These are phyloP conservation scores for Xylogone sp. DNA, from an alignment of 2,329 filamentous ascomycete species.

Conservation along the genomic window DNA sequence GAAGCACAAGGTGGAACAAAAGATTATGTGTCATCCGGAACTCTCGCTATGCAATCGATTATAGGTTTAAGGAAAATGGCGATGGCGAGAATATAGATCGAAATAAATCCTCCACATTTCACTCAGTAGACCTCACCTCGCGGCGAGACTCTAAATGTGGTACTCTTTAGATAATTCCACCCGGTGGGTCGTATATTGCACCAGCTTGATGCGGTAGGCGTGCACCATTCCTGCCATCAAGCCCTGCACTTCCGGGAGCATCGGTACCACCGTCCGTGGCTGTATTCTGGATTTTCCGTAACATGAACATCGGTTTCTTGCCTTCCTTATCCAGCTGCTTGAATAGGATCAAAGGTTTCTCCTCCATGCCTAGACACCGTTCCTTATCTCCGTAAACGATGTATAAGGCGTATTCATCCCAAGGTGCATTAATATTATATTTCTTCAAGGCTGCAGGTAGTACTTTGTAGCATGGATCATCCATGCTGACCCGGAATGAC, in stretches of 20 bases:
- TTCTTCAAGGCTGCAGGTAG: conserved; percentile 93
- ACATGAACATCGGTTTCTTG: conserved; percentile 99
- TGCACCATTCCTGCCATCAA: conserved; percentile 18
- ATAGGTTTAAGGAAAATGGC: conserved; percentile 7
- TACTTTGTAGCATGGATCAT: conserved; percentile 97
- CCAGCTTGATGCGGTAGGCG: conserved; percentile 11
- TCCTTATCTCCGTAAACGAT: conserved; percentile 99
- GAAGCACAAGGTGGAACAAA: background rate
- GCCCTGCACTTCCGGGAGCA: conserved; percentile 28
- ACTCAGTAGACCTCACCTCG: background rate
- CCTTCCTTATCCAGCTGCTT: conserved; percentile 97
- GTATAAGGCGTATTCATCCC: conserved; percentile 95
- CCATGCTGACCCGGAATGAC: conserved; percentile 95
- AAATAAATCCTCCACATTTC: conserved; percentile 4
- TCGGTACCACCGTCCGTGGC: conserved; percentile 38
- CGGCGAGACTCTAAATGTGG: background rate
- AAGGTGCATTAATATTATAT: conserved; percentile 97
- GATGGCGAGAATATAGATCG: conserved; percentile 5
- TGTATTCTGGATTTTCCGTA: conserved; percentile 46
- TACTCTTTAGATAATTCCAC: conserved; percentile 29
- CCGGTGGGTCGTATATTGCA: conserved; percentile 25
- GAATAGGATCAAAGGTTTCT: conserved; percentile 92
- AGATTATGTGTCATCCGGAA: background rate
- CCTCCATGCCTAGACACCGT: conserved; percentile 83
- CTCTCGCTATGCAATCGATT: conserved; percentile 15